Base-by-base conservation (phyloP, 495 filamentous ascomycete genomes). In the Tuber borchii region DNA sequence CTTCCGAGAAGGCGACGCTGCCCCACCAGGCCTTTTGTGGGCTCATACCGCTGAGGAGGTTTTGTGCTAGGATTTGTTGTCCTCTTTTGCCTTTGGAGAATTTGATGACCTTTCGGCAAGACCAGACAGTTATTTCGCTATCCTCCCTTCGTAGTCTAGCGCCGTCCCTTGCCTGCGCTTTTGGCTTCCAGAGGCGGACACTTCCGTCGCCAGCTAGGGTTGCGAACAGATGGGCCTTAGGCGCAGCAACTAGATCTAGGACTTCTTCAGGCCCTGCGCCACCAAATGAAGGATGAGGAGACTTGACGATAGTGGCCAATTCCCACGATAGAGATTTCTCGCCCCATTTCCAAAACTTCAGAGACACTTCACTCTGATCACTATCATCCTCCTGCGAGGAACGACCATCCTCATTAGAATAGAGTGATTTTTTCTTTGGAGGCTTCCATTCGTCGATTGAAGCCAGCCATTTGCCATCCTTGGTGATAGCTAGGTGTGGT, bases 311-410 rank as follows among this genome's bases (percentile, higher is more conserved):
- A 10, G 93, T 91, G 43, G 92, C 88, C 19, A 98, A 85, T 81
- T 93, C 89, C 88, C 94, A 93, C 2, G 85, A 82, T 61, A 87
- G 86, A 45, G 86, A 87, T 45, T 89, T 88, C 34, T 87, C 83
- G 56, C 88, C 88, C 87, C 93, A 93, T 73, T 87, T 87, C 95
- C 95, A 99, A 82, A 99, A 95, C 80, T 95, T 97, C 37, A 99
- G 85, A 78, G 90, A 92, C 2, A 93, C 87, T 81, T 99, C 95
- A 14, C 61, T 45, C 26, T 42, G 43, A 45, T 73, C 78, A 40
- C 51, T 72, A 12, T 44, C 45, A n/a, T 40, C 39, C 14, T 77
- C 85, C 74, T 87, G 84, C 81, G 86, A 84, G 61, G 86, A 85
- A n/a, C 91, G 71, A 37, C 40, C 70, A 43, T 48, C 43, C 3